Percentiles rank a stretch among this genome's conserved stretches.
Conservation (phyloP, 768 basidiomycete genomes). For the Leccinum subgranulosum region DNA sequence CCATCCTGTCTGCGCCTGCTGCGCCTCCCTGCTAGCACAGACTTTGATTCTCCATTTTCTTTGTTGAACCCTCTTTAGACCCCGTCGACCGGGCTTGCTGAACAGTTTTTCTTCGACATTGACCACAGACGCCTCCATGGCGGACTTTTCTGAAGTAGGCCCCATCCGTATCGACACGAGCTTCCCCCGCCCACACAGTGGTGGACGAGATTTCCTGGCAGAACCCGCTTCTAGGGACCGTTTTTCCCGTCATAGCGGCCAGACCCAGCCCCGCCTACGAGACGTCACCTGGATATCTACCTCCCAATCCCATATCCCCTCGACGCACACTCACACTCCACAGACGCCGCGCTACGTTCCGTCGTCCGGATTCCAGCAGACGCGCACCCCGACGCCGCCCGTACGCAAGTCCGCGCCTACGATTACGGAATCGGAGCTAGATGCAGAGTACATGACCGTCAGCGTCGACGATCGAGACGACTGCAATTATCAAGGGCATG, state of each 20-base stretch:
- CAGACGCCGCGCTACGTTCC: conserved; percentile 25
- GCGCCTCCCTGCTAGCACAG: conserved; percentile 9
- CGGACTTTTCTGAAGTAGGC: conserved; percentile 22
- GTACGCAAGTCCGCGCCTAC: conserved; percentile 29
- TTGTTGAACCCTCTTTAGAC: background rate
- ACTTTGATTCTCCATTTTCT: background rate
- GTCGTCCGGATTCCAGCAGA: conserved; percentile 17
- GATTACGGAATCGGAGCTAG: conserved; percentile 30
- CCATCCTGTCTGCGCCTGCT: conserved; percentile 27
- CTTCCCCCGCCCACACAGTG: conserved; percentile 26
- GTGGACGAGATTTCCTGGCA: conserved; percentile 25
- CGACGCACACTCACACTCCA: conserved; percentile 27
- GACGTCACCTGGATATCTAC: conserved; percentile 33
- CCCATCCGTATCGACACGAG: conserved; percentile 30
- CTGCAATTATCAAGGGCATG: conserved; percentile 15
- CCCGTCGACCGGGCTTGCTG: background rate
- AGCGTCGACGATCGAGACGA: conserved; percentile 25
- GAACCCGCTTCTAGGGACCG: conserved; percentile 25
- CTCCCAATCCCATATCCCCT: conserved; percentile 25
- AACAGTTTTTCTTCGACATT: background rate
- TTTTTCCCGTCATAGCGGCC: conserved; percentile 29
- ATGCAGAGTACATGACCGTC: conserved; percentile 35
- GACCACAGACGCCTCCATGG: conserved; percentile 15
- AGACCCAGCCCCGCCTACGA: conserved; percentile 23
- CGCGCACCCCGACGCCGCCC: conserved; percentile 28